Evolutionary conservation across 306 rosid genomes (phyloP).

Genomic region (Lathyrus tuberosus): DNA sequence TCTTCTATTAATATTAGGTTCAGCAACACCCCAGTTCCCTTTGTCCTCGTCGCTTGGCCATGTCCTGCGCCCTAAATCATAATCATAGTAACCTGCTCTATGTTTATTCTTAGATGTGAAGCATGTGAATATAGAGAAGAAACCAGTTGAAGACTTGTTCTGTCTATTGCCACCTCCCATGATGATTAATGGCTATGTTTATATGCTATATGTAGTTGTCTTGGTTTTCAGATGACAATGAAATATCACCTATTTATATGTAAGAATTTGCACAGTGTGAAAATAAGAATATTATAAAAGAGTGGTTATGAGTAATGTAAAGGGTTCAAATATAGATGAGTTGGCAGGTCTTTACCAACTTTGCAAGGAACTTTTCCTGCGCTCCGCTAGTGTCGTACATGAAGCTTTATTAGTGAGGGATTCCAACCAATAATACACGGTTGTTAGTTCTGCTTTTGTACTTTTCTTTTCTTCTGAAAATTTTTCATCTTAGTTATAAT

Average conservation of each 20-base stretch:
- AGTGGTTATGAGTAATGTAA: constrained; percentile 12
- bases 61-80: constrained; percentile 40
- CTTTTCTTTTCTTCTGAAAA: constrained; percentile 28
- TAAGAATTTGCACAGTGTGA: too few species aligned
- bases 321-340: constrained; percentile 32
- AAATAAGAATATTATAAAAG: constrained; percentile 35
- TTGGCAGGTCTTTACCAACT: constrained; percentile 5
- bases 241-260: constrained; percentile 3
- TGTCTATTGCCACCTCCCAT: constrained; percentile 45
- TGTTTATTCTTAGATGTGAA: constrained; percentile 45
- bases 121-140: constrained; percentile 59
- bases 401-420: constrained; percentile 17
- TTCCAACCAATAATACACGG: constrained; percentile 10
- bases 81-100: constrained; percentile 34
- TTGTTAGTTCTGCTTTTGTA: constrained; percentile 38
- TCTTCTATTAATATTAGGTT: constrained; percentile 58
- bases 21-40: constrained; percentile 54
- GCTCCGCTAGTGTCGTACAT: too few species aligned
- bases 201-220: neutral
- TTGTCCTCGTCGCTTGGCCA: constrained; percentile 70
- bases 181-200: constrained; percentile 3
- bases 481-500: constrained; percentile 11
- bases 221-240: constrained; percentile 22
- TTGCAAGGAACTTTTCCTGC: too few species aligned
- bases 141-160: constrained; percentile 46